Conservation (phyloP, 2,329 filamentous ascomycete genomes). For the Huntiella bhutanensis region DNA sequence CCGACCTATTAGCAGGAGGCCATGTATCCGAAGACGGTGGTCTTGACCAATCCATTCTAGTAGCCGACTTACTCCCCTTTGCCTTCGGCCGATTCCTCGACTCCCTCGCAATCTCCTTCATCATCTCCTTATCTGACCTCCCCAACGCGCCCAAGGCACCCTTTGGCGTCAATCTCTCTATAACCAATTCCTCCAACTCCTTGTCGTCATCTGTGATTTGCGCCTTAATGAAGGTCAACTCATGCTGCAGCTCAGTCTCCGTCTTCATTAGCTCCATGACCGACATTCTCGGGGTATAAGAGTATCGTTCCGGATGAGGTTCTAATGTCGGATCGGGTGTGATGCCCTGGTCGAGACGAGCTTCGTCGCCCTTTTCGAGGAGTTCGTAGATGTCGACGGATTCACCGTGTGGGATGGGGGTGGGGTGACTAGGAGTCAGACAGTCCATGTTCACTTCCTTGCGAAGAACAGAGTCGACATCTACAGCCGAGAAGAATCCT, state of each 20-base stretch:
- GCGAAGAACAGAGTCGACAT: constrained; percentile 85
- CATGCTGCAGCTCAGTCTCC: constrained; percentile 24
- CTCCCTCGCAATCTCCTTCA: neutral
- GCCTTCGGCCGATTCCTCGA: neutral
- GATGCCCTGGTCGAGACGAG: constrained; percentile 48
- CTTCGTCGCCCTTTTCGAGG: constrained; percentile 49
- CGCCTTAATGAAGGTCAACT: constrained; percentile 54
- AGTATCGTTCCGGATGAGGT: constrained; percentile 41
- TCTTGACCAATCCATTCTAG: no score
- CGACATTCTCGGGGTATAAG: constrained; percentile 51
- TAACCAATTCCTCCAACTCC: constrained; percentile 57
- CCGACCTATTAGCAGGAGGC: no score
- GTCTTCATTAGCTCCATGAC: constrained; percentile 55
- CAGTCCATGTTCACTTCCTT: constrained; percentile 99
- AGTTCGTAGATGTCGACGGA: constrained; percentile 67
- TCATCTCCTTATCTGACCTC: no score
- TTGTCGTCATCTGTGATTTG: constrained; percentile 61
- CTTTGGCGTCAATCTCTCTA: constrained; percentile 21
- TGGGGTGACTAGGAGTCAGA: constrained; percentile 68
- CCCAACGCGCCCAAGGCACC: no score
- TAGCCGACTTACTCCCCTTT: neutral
- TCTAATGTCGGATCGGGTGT: constrained; percentile 30
- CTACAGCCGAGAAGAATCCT: constrained; percentile 88
- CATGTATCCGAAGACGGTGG: no score
- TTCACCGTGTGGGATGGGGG: constrained; percentile 66